A percentile compares a stretch with the other conserved stretches of the same genome.
phyloP scores from a whole-genome alignment of 1,139 yeast species.

The Scheffersomyces illinoinensis region DNA sequence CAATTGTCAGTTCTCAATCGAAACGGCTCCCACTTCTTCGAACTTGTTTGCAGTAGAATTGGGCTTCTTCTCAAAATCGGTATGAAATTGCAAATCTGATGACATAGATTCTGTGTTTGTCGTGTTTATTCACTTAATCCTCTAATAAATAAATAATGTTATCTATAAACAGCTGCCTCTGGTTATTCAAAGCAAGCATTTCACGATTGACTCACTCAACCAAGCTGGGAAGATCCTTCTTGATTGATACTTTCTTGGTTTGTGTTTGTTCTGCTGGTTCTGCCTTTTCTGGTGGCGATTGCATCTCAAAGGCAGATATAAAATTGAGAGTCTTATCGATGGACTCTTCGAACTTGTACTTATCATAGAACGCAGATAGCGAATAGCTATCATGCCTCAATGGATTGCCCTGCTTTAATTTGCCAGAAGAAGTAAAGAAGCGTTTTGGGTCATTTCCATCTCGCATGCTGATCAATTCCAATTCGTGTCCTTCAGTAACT shows the following conservation, averaged over 20 bases:
- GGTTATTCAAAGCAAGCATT: too few relatives aligned
- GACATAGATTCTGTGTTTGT: neutral
- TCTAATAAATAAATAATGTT: too few relatives aligned
- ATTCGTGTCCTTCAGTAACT: constrained; percentile 32
- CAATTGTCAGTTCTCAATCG: neutral
- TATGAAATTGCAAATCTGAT: neutral
- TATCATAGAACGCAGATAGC: constrained; percentile 3
- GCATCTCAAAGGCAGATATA: neutral
- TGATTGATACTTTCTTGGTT: neutral
- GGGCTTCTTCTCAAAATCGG: too few relatives aligned
- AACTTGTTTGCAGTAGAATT: neutral
- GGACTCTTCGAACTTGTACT: constrained; percentile 6
- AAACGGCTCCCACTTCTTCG: neutral
- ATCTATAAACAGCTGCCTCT: too few relatives aligned
- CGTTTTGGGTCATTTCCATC: neutral
- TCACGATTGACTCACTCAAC: neutral
- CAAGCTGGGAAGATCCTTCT: neutral
- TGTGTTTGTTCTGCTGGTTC: neutral
- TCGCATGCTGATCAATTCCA: constrained; percentile 20
- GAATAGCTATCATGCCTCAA: constrained; percentile 26
- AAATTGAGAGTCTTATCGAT: constrained; percentile 1
- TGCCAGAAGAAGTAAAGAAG: constrained; percentile 1
- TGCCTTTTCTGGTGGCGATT: neutral
- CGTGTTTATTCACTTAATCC: too few relatives aligned
- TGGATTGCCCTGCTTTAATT: constrained; percentile 8